Conservation (phyloP, 352 stramenopile genomes). For the Pythium oligandrum region DNA sequence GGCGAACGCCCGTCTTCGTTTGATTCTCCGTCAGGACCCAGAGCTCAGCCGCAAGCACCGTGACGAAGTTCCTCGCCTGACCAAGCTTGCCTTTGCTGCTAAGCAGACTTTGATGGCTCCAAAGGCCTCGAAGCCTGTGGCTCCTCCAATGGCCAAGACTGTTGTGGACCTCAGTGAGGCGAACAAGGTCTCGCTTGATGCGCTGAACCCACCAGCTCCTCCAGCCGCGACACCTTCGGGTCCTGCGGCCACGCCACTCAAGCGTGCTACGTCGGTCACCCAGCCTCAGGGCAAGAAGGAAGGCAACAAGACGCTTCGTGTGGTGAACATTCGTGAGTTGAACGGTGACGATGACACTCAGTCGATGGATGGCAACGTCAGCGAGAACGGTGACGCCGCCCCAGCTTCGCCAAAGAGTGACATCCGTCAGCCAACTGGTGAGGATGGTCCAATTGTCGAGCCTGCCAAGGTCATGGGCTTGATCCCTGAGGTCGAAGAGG, state of each 20-base stretch:
- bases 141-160: slow-evolving; percentile 7
- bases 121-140: slow-evolving; percentile 26
- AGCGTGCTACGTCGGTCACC: slow-evolving; percentile 53
- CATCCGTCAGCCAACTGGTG: slow-evolving; percentile 73
- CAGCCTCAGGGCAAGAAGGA: slow-evolving; percentile 46
- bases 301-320: slow-evolving; percentile 55
- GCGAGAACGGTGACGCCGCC: slow-evolving; percentile 6
- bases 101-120: slow-evolving; percentile 49
- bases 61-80: slow-evolving; percentile 79
- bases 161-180: slow-evolving; percentile 16
- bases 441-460: slow-evolving; percentile 62
- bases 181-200: slow-evolving; percentile 36
- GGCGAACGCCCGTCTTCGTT: slow-evolving; percentile 72
- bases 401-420: slow-evolving; percentile 1
- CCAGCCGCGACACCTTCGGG: slow-evolving; percentile 17
- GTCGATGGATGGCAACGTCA: slow-evolving; percentile 12
- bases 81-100: slow-evolving; percentile 67
- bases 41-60: slow-evolving; percentile 81
- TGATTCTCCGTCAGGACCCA: slow-evolving; percentile 82
- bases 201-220: slow-evolving; percentile 37
- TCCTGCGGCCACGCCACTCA: slow-evolving; percentile 37
- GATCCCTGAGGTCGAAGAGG: slow-evolving; percentile 49
- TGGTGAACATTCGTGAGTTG: slow-evolving; percentile 78
- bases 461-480: slow-evolving; percentile 82
- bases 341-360: slow-evolving; percentile 18